Conservation (phyloP, 1,284 basidiomycete genomes). For the Trichosporon inkin region DNA sequence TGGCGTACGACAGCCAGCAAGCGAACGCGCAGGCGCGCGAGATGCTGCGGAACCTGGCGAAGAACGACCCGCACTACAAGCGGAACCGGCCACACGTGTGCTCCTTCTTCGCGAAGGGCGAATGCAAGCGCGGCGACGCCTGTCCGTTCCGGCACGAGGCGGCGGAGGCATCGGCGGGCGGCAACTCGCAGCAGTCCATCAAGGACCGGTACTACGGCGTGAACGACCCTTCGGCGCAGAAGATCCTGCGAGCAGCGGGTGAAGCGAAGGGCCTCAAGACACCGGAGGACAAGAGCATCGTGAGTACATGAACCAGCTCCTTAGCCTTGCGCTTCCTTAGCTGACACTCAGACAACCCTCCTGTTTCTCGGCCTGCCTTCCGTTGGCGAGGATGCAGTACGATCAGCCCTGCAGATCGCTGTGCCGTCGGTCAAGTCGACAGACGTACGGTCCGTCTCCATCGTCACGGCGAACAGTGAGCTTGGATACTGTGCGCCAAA, state of each 20-base stretch:
- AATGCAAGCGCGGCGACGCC: slow-evolving; percentile 82
- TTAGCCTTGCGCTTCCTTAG: background rate
- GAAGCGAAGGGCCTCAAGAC: slow-evolving; percentile 74
- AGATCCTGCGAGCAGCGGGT: slow-evolving; percentile 72
- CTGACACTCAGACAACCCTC: slow-evolving; percentile 67
- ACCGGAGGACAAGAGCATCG: slow-evolving; percentile 80
- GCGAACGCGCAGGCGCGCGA: slow-evolving; percentile 82
- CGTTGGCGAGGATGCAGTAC: slow-evolving; percentile 69
- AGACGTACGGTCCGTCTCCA: slow-evolving; percentile 75
- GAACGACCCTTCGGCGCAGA: slow-evolving; percentile 85
- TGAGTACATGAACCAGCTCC: too few species aligned
- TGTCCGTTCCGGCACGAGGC: slow-evolving; percentile 95
- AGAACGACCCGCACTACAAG: slow-evolving; percentile 94
- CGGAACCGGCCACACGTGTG: slow-evolving; percentile 91
- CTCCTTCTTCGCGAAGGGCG: slow-evolving; percentile 92
- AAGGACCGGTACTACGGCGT: slow-evolving; percentile 86
- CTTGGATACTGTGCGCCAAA: slow-evolving; percentile 1
- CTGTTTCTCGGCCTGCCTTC: slow-evolving; percentile 81
- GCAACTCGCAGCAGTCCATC: slow-evolving; percentile 83
- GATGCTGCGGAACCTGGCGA: slow-evolving; percentile 87
- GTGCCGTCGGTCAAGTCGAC: slow-evolving; percentile 65
- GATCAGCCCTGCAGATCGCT: slow-evolving; percentile 67
- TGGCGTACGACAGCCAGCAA: slow-evolving; percentile 60
- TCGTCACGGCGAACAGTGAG: slow-evolving; percentile 60
- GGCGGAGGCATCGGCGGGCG: slow-evolving; percentile 60